These are phyloP conservation scores for Aquanectria penicillioides DNA, from an alignment of 2,329 filamentous ascomycete genomes.

Conservation along the genomic window DNA sequence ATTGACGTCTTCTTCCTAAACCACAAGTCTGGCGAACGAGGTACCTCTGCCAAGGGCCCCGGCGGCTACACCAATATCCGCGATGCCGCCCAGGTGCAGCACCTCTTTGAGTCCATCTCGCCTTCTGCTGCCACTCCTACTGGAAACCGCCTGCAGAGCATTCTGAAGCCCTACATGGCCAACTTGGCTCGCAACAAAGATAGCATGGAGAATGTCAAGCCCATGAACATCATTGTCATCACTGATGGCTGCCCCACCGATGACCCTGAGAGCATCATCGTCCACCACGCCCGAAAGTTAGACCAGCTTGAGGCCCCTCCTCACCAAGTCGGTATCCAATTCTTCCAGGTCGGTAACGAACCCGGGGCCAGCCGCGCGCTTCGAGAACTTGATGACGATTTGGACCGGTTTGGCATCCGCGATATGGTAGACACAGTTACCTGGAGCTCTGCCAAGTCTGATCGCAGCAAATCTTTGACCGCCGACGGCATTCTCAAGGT, in stretches of 20 bases:
- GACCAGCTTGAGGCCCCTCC: slow-evolving; percentile 75
- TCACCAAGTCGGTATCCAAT: slow-evolving; percentile 91
- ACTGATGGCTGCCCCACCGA: slow-evolving; percentile 88
- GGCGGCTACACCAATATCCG: slow-evolving; percentile 74
- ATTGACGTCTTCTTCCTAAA: slow-evolving; percentile 95
- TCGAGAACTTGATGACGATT: slow-evolving; percentile 77
- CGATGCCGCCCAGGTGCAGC: slow-evolving; percentile 64
- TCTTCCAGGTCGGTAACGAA: slow-evolving; percentile 92
- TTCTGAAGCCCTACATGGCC: slow-evolving; percentile 77
- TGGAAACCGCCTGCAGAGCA: slow-evolving; percentile 74
- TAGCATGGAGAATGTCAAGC: slow-evolving; percentile 66
- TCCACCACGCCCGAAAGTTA: slow-evolving; percentile 74
- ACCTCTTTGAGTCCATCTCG: slow-evolving; percentile 74
- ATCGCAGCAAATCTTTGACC: slow-evolving; percentile 59
- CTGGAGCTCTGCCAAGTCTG: slow-evolving; percentile 65
- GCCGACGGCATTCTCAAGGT: slow-evolving; percentile 82
- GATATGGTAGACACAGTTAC: slow-evolving; percentile 95
- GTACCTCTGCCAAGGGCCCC: slow-evolving; percentile 51
- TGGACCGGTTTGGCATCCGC: slow-evolving; percentile 67
- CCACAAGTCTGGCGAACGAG: slow-evolving; percentile 56
- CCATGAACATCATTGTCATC: slow-evolving; percentile 91
- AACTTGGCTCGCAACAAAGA: slow-evolving; percentile 50
- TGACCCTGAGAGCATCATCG: slow-evolving; percentile 77
- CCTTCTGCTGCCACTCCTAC: slow-evolving; percentile 79
- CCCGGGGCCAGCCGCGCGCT: slow-evolving; percentile 71